Evolutionary conservation across 805 yeast species (phyloP).

Genomic region (Ogataea neopini): DNA sequence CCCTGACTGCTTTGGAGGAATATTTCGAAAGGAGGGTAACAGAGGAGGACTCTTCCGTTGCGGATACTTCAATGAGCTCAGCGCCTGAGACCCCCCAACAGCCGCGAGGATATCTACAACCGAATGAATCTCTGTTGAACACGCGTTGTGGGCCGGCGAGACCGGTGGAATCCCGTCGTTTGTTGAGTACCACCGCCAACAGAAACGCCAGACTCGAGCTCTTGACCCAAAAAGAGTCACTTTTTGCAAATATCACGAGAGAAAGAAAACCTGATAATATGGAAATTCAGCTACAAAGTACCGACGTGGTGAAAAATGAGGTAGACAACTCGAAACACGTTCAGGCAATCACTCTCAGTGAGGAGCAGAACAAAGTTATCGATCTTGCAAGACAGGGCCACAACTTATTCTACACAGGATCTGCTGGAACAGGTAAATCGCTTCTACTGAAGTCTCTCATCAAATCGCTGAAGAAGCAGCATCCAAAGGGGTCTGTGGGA

Average conservation of each 20-base stretch:
- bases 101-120: background rate
- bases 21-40: slow-evolving; percentile 9
- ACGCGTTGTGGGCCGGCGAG: slow-evolving; percentile 2
- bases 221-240: slow-evolving; percentile 23
- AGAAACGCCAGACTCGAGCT: slow-evolving; percentile 21
- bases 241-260: slow-evolving; percentile 7
- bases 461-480: slow-evolving; percentile 46
- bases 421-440: slow-evolving; percentile 98
- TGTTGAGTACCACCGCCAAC: slow-evolving; percentile 10
- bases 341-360: slow-evolving; percentile 41
- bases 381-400: slow-evolving; percentile 60
- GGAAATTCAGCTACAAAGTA: slow-evolving; percentile 4
- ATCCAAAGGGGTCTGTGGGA: slow-evolving; percentile 55
- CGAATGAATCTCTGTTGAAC: slow-evolving; percentile 8
- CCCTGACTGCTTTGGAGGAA: slow-evolving; percentile 11
- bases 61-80: background rate
- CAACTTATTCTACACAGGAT: slow-evolving; percentile 89
- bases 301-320: slow-evolving; percentile 1
- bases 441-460: slow-evolving; percentile 71
- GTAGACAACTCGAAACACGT: slow-evolving; percentile 13
- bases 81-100: too few species aligned
- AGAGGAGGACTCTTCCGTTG: background rate
- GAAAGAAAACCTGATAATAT: slow-evolving; percentile 1
- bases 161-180: slow-evolving; percentile 11
- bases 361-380: slow-evolving; percentile 67